Base-by-base conservation (phyloP, 139 green algal genomes). In the Mesotaenium endlicherianum region DNA sequence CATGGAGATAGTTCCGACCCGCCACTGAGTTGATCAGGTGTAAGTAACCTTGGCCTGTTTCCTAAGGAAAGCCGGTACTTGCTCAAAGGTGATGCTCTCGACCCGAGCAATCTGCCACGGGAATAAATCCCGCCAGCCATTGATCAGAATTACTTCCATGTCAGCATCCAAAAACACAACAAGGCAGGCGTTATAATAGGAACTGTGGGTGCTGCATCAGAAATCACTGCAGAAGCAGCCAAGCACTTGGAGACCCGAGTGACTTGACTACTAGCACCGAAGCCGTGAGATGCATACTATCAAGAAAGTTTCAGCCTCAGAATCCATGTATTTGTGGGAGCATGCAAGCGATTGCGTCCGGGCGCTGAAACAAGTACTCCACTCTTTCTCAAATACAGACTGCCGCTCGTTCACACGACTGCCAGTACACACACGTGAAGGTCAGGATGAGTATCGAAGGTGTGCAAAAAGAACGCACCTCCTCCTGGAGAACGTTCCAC, bases 401-500 rank as follows among this genome's bases (percentile, higher is more conserved):
- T 40, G n/a, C 34, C 6, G 30, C 34, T 3, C 2, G 64, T 20
- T 38, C 11, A 58, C 49, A 16, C 16, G 16, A 16, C 49, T 58
- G 11, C 11, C 49, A 70, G 4, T 8, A 31, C 58, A 16, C 31
- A 43, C 30, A n/a, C 5, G 31, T 47, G 5, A 36, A 31, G 4
- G 38, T 11, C 4, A 16, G 58, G 58, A 16, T 8, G 26, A 4
- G n/a, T 36, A 31, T 26, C 4, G 26, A 70, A 31, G n/a, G 20
- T 4, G 58, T 8, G 11, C 26, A 70, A 4, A 70, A 74, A 45
- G 34, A 72, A 45, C 76, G 26, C 26, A 87, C 83, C 83, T 88
- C 83, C n/a, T 88, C 83, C 77, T 82, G 60, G n/a, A 89, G 75
- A 20, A 89, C 20, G 67, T 89, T 89, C 84, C 84, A 89, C 50